Evolutionary conservation across 768 basidiomycete species (phyloP).

Genomic region (Leccinum ochraceum): DNA sequence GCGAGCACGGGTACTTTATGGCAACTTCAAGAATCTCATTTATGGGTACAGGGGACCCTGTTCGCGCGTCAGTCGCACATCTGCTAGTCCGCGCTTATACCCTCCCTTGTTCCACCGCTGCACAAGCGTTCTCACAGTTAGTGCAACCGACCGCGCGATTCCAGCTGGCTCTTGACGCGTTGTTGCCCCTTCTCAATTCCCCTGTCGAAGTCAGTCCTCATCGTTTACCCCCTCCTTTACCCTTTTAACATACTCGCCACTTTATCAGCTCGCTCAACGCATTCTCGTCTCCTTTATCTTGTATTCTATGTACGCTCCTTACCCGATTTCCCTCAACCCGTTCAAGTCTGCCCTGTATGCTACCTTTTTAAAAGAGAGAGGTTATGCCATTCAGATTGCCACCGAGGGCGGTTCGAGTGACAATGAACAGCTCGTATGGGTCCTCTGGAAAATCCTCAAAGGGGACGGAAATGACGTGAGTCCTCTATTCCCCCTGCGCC

Average conservation of each 20-base stretch:
- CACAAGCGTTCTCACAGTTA: conserved; percentile 72
- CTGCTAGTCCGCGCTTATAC: conserved; percentile 65
- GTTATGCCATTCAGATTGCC: conserved; percentile 55
- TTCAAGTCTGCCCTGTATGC: conserved; percentile 74
- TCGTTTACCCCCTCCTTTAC: conserved; percentile 15
- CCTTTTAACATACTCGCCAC: conserved; percentile 14
- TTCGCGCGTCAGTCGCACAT: conserved; percentile 65
- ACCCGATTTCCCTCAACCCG: conserved; percentile 78
- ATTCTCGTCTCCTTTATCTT: conserved; percentile 80
- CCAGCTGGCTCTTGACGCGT: conserved; percentile 80
- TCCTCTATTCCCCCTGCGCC: conserved; percentile 3
- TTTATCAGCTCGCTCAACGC: conserved; percentile 60
- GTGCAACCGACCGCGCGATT: conserved; percentile 77
- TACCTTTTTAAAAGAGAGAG: conserved; percentile 68
- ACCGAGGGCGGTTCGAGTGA: conserved; percentile 48
- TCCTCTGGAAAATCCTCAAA: conserved; percentile 83
- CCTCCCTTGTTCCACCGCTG: conserved; percentile 75
- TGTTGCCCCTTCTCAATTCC: conserved; percentile 69
- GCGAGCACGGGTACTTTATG: conserved; percentile 31
- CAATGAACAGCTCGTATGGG: conserved; percentile 83
- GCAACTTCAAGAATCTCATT: conserved; percentile 36
- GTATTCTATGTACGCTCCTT: conserved; percentile 77
- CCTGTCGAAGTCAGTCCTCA: conserved; percentile 51
- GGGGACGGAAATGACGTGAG: conserved; percentile 78
- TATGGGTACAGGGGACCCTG: conserved; percentile 40